Evolutionary conservation across 208 protist species (phyloP).

Genomic region (Strigomonas culicis): DNA sequence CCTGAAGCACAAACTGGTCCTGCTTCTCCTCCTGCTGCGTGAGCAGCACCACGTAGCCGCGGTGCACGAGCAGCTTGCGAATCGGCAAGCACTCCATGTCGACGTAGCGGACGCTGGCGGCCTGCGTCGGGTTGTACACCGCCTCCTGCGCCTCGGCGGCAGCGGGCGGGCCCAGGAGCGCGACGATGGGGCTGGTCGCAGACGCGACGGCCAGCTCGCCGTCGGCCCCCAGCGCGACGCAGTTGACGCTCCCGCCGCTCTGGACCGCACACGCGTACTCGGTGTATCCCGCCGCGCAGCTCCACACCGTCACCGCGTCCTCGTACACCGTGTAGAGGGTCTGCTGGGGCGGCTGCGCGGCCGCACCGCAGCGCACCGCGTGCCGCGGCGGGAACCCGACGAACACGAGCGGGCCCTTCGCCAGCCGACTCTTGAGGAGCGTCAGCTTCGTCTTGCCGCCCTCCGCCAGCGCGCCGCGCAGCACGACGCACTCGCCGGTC

Average conservation of each 20-base stretch:
- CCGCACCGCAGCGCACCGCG: slow-evolving; percentile 9
- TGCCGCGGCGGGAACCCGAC: slow-evolving; percentile 30
- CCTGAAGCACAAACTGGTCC: slow-evolving; percentile 58
- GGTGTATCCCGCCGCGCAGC: slow-evolving; percentile 24
- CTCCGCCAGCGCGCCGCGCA: slow-evolving; percentile 48
- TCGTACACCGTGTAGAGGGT: slow-evolving; percentile 55
- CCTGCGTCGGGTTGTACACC: slow-evolving; percentile 36
- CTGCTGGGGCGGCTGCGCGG: slow-evolving; percentile 12
- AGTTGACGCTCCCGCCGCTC: slow-evolving; percentile 22
- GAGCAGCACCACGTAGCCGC: slow-evolving; percentile 84
- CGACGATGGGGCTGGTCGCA: slow-evolving; percentile 19
- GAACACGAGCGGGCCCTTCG: slow-evolving; percentile 31
- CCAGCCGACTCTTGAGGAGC: slow-evolving; percentile 29
- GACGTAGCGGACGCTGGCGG: slow-evolving; percentile 67
- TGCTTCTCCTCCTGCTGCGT: slow-evolving; percentile 37
- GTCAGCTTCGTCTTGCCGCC: slow-evolving; percentile 22
- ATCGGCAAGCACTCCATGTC: slow-evolving; percentile 52
- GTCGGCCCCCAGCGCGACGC: slow-evolving; percentile 28
- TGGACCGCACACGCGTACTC: slow-evolving; percentile 37
- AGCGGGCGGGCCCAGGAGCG: slow-evolving; percentile 18
- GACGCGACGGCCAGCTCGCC: slow-evolving; percentile 40
- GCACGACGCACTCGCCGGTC: slow-evolving; percentile 77
- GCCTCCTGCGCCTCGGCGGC: slow-evolving; percentile 1
- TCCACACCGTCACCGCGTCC: slow-evolving; percentile 54
- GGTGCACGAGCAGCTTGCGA: slow-evolving; percentile 67